Evolutionary conservation across 441 rosid genomes (phyloP).

Genomic region (Erysimum pusillum): DNA sequence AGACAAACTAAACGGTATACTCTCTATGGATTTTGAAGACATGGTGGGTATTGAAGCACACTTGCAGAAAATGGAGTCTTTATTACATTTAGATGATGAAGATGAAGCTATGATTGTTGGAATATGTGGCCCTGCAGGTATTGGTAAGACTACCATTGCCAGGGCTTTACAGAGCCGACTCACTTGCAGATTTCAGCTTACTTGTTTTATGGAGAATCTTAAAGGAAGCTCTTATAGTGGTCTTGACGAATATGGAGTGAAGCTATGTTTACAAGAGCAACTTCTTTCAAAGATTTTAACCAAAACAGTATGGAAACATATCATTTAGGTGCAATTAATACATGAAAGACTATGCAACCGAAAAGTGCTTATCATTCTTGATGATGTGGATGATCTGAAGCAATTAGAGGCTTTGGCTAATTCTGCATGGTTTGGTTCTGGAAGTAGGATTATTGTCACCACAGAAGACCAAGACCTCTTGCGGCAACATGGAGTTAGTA

Average conservation of each 20-base stretch:
- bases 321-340: conserved; percentile 30
- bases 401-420: conserved; percentile 20
- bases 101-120: conserved; percentile 28
- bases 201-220: conserved; percentile 30
- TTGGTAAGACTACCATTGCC: conserved; percentile 33
- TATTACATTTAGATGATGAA: conserved; percentile 16
- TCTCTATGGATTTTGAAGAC: conserved; percentile 26
- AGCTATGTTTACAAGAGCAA: background rate
- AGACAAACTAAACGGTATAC: conserved; percentile 4
- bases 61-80: conserved; percentile 1
- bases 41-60: conserved; percentile 39
- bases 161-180: background rate
- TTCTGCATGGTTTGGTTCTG: conserved; percentile 30
- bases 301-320: background rate
- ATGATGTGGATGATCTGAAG: conserved; percentile 19
- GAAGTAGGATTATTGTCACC: conserved; percentile 23
- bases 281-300: conserved; percentile 19
- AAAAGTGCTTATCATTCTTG: conserved; percentile 30
- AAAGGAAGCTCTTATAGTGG: conserved; percentile 1
- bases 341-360: conserved; percentile 13
- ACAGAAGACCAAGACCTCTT: conserved; percentile 22
- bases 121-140: conserved; percentile 26
- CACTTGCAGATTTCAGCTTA: background rate
- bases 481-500: background rate
- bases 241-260: background rate